Base-by-base conservation (phyloP, 768 basidiomycete species). In the Leccinellum luteum region DNA sequence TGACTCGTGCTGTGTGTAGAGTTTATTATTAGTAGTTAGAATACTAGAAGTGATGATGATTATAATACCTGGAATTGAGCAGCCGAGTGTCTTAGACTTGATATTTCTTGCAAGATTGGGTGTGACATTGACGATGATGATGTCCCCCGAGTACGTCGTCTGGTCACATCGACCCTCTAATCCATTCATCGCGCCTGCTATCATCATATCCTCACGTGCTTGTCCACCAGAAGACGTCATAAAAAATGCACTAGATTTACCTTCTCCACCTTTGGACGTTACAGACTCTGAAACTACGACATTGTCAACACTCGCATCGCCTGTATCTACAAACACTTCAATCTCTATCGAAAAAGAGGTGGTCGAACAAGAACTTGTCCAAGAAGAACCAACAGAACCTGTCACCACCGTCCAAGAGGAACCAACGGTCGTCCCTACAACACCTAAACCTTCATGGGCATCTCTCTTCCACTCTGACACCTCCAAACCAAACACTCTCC, bases 401-500 rank as follows among this genome's bases (percentile, higher is more conserved):
- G 38, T 60, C 9, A 30, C 48, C 7, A 62, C 60, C 1, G 54
- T 61, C 8, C 62, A 66, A n/a, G n/a, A n/a, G n/a, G n/a, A n/a
- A n/a, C n/a, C n/a, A n/a, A n/a, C n/a, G n/a, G n/a, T n/a, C n/a
- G n/a, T n/a, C n/a, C n/a, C n/a, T n/a, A n/a, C n/a, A n/a, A n/a
- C n/a, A n/a, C 87, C 84, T 73, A 89, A 85, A 69, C 57, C 54
- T 1, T 87, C 86, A 2, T 92, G 86, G 85, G 89, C 90, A 0
- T 87, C 87, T 14, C 83, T 92, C 32, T 76, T 92, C 35, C 80
- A 81, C 51, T 69, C 79, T 0, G 73, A 79, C 4, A 59, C 75
- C 0, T 71, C 78, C 4, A 64, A 77, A 75, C 64, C 72, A 45
- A 80, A 78, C 55, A 68, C 80, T 3, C 82, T 90, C 15, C 89